These are phyloP conservation scores for Lachnellula cervina DNA, from an alignment of 2,329 filamentous ascomycete genomes.

Conservation along the genomic window DNA sequence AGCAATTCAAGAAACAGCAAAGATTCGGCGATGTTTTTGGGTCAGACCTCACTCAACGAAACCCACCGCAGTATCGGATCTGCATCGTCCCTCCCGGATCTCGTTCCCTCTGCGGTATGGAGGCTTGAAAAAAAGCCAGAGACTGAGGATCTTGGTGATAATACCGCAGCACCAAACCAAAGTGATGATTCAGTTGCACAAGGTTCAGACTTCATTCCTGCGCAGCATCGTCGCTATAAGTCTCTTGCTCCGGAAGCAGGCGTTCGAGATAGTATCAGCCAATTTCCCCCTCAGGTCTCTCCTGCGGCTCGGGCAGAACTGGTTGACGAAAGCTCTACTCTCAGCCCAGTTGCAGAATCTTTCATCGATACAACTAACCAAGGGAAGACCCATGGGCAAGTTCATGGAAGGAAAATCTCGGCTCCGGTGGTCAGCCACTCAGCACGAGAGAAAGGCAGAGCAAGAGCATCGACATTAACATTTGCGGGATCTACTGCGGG, in stretches of 20 bases:
- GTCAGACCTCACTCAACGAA: constrained; percentile 16
- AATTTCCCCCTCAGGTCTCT: constrained; percentile 4
- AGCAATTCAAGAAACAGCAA: constrained; percentile 25
- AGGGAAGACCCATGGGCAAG: not conserved
- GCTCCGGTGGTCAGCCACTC: constrained; percentile 22
- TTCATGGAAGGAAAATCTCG: constrained; percentile 28
- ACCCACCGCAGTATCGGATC: constrained; percentile 27
- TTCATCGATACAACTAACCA: constrained; percentile 5
- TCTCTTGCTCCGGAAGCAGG: constrained; percentile 12
- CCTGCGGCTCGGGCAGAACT: not conserved
- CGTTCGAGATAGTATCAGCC: constrained; percentile 12
- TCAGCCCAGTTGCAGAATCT: constrained; percentile 28
- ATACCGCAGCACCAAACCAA: not conserved
- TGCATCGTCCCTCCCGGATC: constrained; percentile 30
- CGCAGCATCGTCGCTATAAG: constrained; percentile 17
- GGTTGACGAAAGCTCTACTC: constrained; percentile 2
- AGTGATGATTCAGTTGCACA: not conserved
- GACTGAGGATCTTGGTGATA: not conserved
- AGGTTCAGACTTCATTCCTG: not conserved
- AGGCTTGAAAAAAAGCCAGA: constrained; percentile 14
- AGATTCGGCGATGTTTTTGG: constrained; percentile 26
- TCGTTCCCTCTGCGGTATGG: constrained; percentile 20
- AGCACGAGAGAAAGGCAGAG: constrained; percentile 15
- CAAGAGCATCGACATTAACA: constrained; percentile 20
- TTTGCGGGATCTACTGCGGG: constrained; percentile 5